Conservation (phyloP, 306 rosid species). For the Prunus fruticosa region DNA sequence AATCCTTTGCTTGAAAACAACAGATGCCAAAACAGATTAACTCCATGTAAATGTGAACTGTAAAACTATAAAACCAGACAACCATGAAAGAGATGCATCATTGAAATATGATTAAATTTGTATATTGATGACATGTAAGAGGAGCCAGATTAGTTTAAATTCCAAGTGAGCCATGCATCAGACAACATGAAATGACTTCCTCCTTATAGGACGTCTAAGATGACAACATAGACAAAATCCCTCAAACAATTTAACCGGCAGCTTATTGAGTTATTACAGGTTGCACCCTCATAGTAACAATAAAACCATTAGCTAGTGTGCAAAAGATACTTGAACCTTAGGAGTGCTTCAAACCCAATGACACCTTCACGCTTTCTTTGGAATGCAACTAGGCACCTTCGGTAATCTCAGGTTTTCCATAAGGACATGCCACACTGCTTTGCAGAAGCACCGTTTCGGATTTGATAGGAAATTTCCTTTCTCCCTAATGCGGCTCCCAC, state of each 20-base stretch:
- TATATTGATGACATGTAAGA: too few relatives aligned
- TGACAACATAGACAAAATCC: not conserved
- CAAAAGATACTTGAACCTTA: constrained; percentile 1
- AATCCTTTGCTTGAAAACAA: not conserved
- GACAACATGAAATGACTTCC: not conserved
- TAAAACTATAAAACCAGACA: not conserved
- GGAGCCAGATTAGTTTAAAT: too few relatives aligned
- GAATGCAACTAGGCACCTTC: not conserved
- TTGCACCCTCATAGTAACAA: not conserved
- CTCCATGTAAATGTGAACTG: not conserved
- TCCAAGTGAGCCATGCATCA: not conserved
- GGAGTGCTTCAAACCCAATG: constrained; percentile 4
- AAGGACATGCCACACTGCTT: not conserved
- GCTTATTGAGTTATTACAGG: too few relatives aligned
- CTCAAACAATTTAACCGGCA: not conserved
- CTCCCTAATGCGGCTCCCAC: too few relatives aligned
- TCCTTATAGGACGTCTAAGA: not conserved
- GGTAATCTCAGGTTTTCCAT: not conserved
- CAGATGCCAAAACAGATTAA: not conserved
- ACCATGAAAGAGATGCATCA: not conserved
- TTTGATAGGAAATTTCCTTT: not conserved
- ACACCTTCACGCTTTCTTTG: not conserved
- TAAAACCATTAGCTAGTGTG: not conserved
- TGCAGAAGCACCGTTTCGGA: not conserved
- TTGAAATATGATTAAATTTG: too few relatives aligned